These are phyloP conservation scores for Colletotrichum orbiculare DNA, from an alignment of 2,329 filamentous ascomycete species.

Conservation along the genomic window DNA sequence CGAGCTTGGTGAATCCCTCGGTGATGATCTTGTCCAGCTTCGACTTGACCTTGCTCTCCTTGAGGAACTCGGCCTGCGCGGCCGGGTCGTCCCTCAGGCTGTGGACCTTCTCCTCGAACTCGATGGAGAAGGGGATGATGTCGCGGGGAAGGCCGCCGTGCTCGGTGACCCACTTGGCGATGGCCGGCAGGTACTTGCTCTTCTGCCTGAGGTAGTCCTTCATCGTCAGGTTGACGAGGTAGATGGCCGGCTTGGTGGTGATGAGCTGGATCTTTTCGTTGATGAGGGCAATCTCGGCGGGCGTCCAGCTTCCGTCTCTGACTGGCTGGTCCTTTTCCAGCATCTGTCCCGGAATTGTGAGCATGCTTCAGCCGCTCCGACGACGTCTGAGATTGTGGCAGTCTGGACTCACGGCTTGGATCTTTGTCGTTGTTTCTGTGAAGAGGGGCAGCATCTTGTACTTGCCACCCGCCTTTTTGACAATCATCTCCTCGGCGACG, in stretches of 20 bases:
- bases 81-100: slow-evolving; percentile 50
- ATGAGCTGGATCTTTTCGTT: slow-evolving; percentile 59
- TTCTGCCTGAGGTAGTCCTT: slow-evolving; percentile 59
- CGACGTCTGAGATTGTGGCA: not conserved
- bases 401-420: slow-evolving; percentile 43
- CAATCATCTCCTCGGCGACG: slow-evolving; percentile 51
- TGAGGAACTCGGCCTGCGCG: slow-evolving; percentile 48
- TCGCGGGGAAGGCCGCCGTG: slow-evolving; percentile 54
- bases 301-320: slow-evolving; percentile 55
- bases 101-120: slow-evolving; percentile 57
- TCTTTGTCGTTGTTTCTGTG: slow-evolving; percentile 55
- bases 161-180: slow-evolving; percentile 58
- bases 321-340: slow-evolving; percentile 54
- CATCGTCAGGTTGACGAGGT: slow-evolving; percentile 59
- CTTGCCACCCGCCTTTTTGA: slow-evolving; percentile 56
- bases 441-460: slow-evolving; percentile 59
- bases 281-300: slow-evolving; percentile 56
- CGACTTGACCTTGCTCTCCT: slow-evolving; percentile 55
- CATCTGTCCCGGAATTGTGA: slow-evolving; percentile 41
- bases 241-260: slow-evolving; percentile 57
- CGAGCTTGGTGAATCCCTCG: slow-evolving; percentile 56
- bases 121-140: slow-evolving; percentile 57
- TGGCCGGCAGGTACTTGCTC: slow-evolving; percentile 56
- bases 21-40: slow-evolving; percentile 55
- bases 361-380: slow-evolving; percentile 5